Base-by-base conservation (phyloP, 2,329 filamentous ascomycete species). In the Clarireedia hainanense region DNA sequence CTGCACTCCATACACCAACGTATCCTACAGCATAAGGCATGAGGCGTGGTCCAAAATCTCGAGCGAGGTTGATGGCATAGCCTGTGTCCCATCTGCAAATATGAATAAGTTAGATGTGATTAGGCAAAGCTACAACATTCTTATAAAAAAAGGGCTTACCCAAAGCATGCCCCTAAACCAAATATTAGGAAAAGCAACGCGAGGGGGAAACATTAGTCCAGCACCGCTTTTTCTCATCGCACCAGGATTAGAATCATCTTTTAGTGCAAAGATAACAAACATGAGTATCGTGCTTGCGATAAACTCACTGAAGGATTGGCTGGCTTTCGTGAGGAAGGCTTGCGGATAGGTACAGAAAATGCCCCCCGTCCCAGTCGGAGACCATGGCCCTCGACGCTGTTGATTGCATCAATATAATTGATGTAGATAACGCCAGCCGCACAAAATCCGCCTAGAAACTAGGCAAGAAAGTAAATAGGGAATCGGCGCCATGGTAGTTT, bases 271-370 rank as follows among this genome's bases (percentile, higher is more conserved):
- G 48, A 90, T 86, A 58, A 83, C 75, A 64, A 89, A 86, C 79
- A 88, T 85, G 24, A 89, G 71, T 34, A 89, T 75, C 0, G 83
- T 72, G 57, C 79, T 84, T 15, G 84, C 82, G 50, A 89, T 75
- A 89, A 45, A 85, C 63, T 90, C 86, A 20, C 81, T 85, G 65
- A 89, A 87, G 71, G 88, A 86, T 71, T 86, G 81, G 48, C 78
- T 81, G 0, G 81, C 80, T 50, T 78, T 81, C 2, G 80, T 84
- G 74, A 89, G 76, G 69, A 89, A 86, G 0, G 72, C 64, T 40
- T 82, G 80, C 0, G 86, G 85, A 63, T 89, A 89, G 0, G 86
- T 89, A 74, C 81, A 86, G 68, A 89, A 89, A 60, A 90, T 81
- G 2, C 80, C 84, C 0, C 83, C 86, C 0, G 84, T 85, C 1